These are phyloP conservation scores for Tetrahymena elliotti DNA, from an alignment of 73 alveolate species.

Conservation along the genomic window DNA sequence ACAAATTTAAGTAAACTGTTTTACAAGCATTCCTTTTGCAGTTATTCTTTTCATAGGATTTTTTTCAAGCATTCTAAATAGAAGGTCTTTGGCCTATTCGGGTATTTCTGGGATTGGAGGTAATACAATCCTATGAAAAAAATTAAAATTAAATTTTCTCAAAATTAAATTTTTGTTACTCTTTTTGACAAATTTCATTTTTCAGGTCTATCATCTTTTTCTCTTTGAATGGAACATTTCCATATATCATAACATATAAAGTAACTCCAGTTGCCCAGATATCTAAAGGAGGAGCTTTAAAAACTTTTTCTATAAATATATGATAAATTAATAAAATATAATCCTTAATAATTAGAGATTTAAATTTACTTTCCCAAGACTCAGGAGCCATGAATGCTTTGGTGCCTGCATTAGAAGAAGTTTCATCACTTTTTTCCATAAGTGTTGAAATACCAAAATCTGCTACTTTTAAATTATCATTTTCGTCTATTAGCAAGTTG, in stretches of 20 bases:
- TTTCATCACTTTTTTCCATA: conserved; percentile 29
- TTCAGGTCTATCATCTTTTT: neutral
- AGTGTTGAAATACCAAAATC: conserved; percentile 41
- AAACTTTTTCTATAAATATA: neutral
- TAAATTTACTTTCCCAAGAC: neutral
- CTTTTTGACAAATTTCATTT: neutral
- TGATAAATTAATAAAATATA: neutral
- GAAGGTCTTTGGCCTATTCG: neutral
- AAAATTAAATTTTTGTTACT: neutral
- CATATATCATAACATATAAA: conserved; percentile 17
- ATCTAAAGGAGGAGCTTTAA: conserved; percentile 33
- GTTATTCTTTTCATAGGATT: neutral
- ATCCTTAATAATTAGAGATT: too few relatives aligned
- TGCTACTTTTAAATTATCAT: conserved; percentile 29
- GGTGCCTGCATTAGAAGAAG: conserved; percentile 35
- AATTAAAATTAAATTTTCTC: neutral
- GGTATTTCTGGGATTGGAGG: conserved; percentile 1
- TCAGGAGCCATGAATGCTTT: conserved; percentile 55
- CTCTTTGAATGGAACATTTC: conserved; percentile 24
- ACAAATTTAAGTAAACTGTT: too few relatives aligned
- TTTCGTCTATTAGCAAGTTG: conserved; percentile 13
- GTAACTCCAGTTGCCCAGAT: conserved; percentile 56
- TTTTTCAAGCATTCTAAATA: neutral
- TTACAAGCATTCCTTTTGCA: neutral
- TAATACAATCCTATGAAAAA: neutral